Evolutionary conservation across 2,329 filamentous ascomycete genomes (phyloP).

Genomic region (Fusarium sp.): DNA sequence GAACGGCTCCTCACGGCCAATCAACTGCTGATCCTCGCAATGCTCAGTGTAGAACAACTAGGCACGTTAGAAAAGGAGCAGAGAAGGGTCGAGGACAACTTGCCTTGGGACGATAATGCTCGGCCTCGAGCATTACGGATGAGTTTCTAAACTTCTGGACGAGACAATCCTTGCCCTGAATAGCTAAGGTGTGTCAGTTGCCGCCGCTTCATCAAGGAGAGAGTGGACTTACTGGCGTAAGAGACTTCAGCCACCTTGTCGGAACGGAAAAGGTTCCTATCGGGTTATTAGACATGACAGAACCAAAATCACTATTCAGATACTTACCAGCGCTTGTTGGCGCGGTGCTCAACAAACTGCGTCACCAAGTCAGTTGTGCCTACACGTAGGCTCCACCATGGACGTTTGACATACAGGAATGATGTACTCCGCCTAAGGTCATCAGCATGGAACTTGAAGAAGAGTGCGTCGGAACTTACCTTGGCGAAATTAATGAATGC

Average conservation of each 20-base stretch:
- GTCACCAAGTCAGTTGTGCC: constrained; percentile 34
- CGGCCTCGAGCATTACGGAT: constrained; percentile 90
- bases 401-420: constrained; percentile 66
- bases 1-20: constrained; percentile 80
- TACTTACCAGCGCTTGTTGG: constrained; percentile 75
- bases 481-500: constrained; percentile 96
- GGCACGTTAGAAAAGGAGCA: neutral
- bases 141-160: constrained; percentile 97
- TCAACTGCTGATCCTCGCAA: constrained; percentile 60
- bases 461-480: constrained; percentile 59
- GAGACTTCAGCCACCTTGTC: constrained; percentile 91
- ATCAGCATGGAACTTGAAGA: constrained; percentile 50
- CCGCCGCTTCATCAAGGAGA: fast-evolving
- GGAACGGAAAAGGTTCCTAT: constrained; percentile 82
- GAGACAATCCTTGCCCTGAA: constrained; percentile 91
- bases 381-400: neutral
- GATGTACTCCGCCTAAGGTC: constrained; percentile 74
- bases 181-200: constrained; percentile 66
- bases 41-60: constrained; percentile 67
- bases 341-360: constrained; percentile 78
- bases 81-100: neutral
- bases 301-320: neutral
- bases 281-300: neutral
- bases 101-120: constrained; percentile 87
- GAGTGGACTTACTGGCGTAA: constrained; percentile 82